phyloP scores from a whole-genome alignment of 2,329 filamentous ascomycete genomes.

The Colletotrichum sublineola region DNA sequence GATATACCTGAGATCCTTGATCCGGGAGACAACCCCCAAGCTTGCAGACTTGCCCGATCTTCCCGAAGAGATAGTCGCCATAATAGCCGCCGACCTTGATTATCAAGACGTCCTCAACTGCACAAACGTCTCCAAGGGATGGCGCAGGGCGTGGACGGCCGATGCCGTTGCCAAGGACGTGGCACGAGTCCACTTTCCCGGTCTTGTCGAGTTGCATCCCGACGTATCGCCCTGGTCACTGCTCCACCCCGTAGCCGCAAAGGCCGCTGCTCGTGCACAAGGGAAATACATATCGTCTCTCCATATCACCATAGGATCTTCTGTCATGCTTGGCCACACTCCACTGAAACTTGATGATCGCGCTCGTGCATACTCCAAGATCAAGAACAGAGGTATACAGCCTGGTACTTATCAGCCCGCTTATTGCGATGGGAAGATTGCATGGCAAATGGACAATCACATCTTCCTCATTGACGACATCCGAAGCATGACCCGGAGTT shows the following conservation, averaged over 20 bases:
- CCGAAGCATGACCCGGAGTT: constrained; percentile 11
- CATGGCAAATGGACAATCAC: constrained; percentile 19
- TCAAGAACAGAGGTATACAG: neutral
- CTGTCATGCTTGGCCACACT: neutral
- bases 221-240: constrained; percentile 2
- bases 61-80: constrained; percentile 24
- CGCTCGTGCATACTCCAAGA: neutral
- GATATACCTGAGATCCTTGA: constrained; percentile 13
- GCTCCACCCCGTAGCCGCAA: neutral
- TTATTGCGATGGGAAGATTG: constrained; percentile 16
- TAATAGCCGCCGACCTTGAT: constrained; percentile 10
- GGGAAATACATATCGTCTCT: constrained; percentile 14
- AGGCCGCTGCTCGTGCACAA: neutral
- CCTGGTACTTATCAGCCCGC: neutral
- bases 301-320: neutral
- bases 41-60: constrained; percentile 28
- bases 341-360: constrained; percentile 3
- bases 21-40: neutral
- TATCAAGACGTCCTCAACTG: constrained; percentile 21
- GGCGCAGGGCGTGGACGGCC: constrained; percentile 18
- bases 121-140: constrained; percentile 29
- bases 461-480: constrained; percentile 35
- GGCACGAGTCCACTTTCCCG: constrained; percentile 13
- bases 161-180: constrained; percentile 1
- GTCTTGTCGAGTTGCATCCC: neutral